phyloP scores from a whole-genome alignment of 2,329 filamentous ascomycete genomes.

The Pseudogymnoascus sp. region DNA sequence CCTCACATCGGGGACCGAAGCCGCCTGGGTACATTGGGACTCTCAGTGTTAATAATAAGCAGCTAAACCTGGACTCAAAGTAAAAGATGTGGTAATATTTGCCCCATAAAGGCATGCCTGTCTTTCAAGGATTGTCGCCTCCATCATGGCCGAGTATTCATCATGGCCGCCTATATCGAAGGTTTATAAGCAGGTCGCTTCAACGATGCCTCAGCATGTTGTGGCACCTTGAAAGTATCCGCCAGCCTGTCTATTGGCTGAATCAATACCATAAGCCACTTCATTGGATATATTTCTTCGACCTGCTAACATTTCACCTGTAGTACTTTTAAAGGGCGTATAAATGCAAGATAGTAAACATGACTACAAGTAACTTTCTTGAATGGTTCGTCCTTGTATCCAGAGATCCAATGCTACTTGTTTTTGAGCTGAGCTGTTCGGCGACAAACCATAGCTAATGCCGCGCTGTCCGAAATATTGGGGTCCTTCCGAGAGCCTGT shows the following conservation, averaged over 20 bases:
- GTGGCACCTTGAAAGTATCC: too few relatives aligned
- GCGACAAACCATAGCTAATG: background rate
- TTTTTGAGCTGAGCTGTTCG: background rate
- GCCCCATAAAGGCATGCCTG: background rate
- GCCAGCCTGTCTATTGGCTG: background rate
- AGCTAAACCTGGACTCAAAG: background rate
- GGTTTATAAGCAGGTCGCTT: too few relatives aligned
- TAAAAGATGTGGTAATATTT: background rate
- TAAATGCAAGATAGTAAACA: background rate
- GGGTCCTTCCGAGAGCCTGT: too few relatives aligned
- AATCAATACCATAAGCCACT: background rate
- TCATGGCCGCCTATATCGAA: too few relatives aligned
- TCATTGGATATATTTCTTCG: background rate
- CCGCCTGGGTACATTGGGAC: background rate
- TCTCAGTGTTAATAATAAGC: background rate
- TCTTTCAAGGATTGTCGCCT: too few relatives aligned
- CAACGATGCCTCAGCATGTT: too few relatives aligned
- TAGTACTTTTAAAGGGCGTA: background rate
- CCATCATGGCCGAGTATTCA: background rate
- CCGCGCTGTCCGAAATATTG: background rate
- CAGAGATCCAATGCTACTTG: background rate
- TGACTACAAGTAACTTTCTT: background rate
- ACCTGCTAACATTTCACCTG: background rate
- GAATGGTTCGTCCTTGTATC: background rate
- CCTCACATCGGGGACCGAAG: background rate